Percentiles rank a stretch among this genome's conserved stretches.
phyloP scores from a whole-genome alignment of 306 rosid genomes.

The Cicer yamashitae region DNA sequence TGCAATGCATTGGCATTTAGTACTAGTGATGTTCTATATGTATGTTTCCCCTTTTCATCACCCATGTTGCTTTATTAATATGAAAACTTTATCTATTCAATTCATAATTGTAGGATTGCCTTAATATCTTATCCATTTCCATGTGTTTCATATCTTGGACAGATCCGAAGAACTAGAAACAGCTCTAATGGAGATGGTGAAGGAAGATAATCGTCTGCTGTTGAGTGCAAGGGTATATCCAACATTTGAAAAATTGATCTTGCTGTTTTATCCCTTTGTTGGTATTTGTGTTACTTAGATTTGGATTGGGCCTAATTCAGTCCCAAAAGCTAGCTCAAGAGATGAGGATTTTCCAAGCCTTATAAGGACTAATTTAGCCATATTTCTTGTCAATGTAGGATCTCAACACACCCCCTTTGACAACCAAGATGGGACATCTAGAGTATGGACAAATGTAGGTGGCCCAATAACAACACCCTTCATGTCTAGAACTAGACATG shows the following conservation, averaged over 20 bases:
- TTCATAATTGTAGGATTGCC: constrained; percentile 4
- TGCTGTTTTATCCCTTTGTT: constrained; percentile 13
- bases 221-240: constrained; percentile 82
- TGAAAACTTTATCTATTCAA: constrained; percentile 32
- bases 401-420: not conserved
- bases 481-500: constrained; percentile 1
- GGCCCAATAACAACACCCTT: constrained; percentile 8
- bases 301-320: not conserved
- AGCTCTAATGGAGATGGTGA: constrained; percentile 89
- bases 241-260: constrained; percentile 45
- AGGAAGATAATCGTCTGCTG: constrained; percentile 76
- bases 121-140: constrained; percentile 42
- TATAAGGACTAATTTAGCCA: constrained; percentile 4
- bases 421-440: not conserved
- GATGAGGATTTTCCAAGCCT: not conserved
- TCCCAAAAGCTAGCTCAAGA: not conserved
- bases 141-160: constrained; percentile 47
- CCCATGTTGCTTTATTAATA: constrained; percentile 36
- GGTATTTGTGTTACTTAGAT: constrained; percentile 7
- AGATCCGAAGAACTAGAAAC: constrained; percentile 98
- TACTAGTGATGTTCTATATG: constrained; percentile 34
- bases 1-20: constrained; percentile 8
- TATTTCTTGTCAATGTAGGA: not conserved
- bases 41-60: constrained; percentile 32
- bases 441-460: not conserved